Evolutionary conservation across 441 rosid genomes (phyloP).

Genomic region (Hura crepitans): DNA sequence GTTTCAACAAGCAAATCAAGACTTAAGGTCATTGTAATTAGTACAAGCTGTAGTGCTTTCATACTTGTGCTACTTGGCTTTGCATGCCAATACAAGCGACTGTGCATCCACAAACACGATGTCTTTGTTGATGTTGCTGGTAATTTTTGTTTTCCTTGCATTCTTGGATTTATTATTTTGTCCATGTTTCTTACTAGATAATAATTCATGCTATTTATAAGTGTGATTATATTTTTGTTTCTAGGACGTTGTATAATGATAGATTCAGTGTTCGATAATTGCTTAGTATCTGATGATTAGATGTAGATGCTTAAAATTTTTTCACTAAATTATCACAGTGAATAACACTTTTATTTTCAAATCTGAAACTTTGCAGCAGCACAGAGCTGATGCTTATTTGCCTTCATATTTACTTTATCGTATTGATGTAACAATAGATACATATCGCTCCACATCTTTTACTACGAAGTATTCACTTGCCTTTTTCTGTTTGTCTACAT

Average conservation of each 20-base stretch:
- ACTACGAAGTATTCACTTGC: no score
- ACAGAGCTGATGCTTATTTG: no score
- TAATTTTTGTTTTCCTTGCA: conserved; percentile 24
- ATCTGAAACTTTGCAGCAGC: no score
- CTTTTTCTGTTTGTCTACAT: no score
- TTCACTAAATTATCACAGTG: no score
- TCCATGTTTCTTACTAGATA: neutral
- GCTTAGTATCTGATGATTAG: neutral
- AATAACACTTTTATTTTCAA: no score
- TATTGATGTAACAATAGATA: no score
- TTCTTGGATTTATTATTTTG: neutral
- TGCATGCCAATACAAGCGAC: conserved; percentile 43
- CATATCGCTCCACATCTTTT: no score
- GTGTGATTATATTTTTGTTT: neutral
- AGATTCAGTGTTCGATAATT: neutral
- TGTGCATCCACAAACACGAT: conserved; percentile 41
- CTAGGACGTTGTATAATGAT: neutral
- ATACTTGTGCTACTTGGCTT: conserved; percentile 45
- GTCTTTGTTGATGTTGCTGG: conserved; percentile 77
- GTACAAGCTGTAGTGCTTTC: conserved; percentile 54
- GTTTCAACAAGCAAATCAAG: conserved; percentile 58
- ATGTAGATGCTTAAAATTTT: neutral
- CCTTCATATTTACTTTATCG: no score
- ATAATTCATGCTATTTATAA: neutral
- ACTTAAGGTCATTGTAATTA: conserved; percentile 44